Base-by-base conservation (phyloP, 352 stramenopile species). In the Globisporangium cylindrosporum region DNA sequence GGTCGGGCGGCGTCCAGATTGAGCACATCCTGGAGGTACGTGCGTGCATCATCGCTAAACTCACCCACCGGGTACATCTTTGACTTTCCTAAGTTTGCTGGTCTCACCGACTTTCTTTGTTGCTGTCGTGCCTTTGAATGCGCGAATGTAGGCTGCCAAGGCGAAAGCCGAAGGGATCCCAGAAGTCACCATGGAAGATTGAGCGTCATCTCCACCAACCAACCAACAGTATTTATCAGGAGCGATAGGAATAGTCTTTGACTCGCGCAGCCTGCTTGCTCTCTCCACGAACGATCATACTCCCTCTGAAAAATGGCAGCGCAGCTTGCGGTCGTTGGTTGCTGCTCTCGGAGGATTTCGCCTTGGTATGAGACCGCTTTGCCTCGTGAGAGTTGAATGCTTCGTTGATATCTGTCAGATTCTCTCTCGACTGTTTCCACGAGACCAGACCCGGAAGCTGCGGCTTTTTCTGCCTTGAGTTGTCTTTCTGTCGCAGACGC, bases 241-340 rank as follows among this genome's bases (percentile, higher is more conserved):
- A 29, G 51, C 72, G 78, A 55, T 72, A 84, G 46, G 71, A 48
- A 59, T 81, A 81, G 67, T 81, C 69, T 34, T 76, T 81, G n/a
- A 76, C 72, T 49, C 76, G 72, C 57, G 77, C 36, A 53, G 46
- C 27, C 25, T 53, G 64, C 67, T 85, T 83, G 36, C 79, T 71
- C 25, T 83, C 75, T 25, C 82, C 82, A 71, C 76, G 66, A 41
- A 91, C 80, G 38, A 86, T 64, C 73, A 93, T 82, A 63, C 88
- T 90, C 24, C 83, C 83, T 2, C 79, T 74, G 72, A 91, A 93
- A 60, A 93, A 93, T 64, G 85, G 85, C 51, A 91, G 62, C 14
- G 69, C 73, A 24, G 29, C 43, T 64, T 76, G 29, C 36, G 43
- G 41, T 72, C 77, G 55, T 71, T 66, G 55, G 70, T 73, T 77